Base-by-base conservation (phyloP, 768 basidiomycete genomes). In the Russula foetens region DNA sequence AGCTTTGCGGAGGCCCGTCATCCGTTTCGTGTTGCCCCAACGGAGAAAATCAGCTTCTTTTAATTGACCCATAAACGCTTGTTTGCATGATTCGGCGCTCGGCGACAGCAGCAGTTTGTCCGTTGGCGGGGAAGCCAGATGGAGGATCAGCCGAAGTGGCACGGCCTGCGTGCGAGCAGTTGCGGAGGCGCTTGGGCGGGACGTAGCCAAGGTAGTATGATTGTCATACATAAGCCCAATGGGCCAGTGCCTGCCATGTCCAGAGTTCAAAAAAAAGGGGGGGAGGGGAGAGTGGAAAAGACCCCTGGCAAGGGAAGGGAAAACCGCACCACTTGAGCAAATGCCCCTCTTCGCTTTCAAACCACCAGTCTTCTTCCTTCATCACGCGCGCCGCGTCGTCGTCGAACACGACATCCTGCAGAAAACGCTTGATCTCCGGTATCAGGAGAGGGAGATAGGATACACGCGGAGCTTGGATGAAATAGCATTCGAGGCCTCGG, bases 21-120 rank as follows among this genome's bases (percentile, higher is more conserved):
- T 92, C 38, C 93, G 83, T 69, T 92, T 92, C 21, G 92, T 95
- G 73, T 89, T 97, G 1, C 97, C 92, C 93, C 94, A 98, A 49
- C 96, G 81, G 49, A 97, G 85, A 69, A 97, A 98, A 71, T 99
- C 97, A 0, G 92, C 95, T 72, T 99, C 96, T 69, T 98, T 97
- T 46, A 96, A 73, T 70, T 95, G 90, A 8, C 91, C 92, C 89
- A 98, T 94, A 71, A 92, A 99, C 3, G 90, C 85, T 65, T 90
- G 88, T 70, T 95, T 94, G 77, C 92, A 94, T 7, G 90, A 79
- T 53, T 99, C 96, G 23, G 86, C 75, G 58, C 82, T 84, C 4
- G 92, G 87, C 0, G 89, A 80, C 19, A 94, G 75, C 19, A 95
- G 80, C 17, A 98, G 81, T 70, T 88, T 94, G 62, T 94, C 93